phyloP scores from a whole-genome alignment of 1,139 yeast genomes.

The Sugiyamaella sp. region DNA sequence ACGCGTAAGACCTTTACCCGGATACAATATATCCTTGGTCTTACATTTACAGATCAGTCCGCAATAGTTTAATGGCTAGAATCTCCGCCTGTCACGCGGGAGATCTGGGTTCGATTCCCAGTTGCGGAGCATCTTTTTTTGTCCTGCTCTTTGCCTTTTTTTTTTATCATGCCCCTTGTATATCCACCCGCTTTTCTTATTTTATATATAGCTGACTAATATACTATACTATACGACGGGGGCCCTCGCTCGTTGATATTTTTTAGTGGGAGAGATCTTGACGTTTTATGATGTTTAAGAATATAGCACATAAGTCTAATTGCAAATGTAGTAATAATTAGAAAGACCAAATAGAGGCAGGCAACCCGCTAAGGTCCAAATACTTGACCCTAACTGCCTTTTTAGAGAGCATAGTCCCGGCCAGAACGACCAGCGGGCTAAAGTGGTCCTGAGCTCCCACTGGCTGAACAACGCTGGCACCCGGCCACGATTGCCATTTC shows the following conservation, averaged over 20 bases:
- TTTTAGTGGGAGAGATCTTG: too few relatives aligned
- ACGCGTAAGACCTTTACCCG: too few relatives aligned
- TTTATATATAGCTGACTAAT: too few relatives aligned
- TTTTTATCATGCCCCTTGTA: neutral
- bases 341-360: constrained; percentile 22
- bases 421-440: constrained; percentile 24
- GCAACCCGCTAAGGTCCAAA: constrained; percentile 13
- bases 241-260: too few relatives aligned
- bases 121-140: constrained; percentile 25
- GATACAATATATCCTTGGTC: too few relatives aligned
- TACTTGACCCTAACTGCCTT: constrained; percentile 14
- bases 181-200: neutral
- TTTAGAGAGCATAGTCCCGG: constrained; percentile 18
- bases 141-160: neutral
- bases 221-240: too few relatives aligned
- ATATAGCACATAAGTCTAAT: too few relatives aligned
- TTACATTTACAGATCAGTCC: constrained; percentile 13
- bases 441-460: constrained; percentile 21
- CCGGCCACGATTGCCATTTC: constrained; percentile 23
- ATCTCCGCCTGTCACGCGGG: constrained; percentile 33
- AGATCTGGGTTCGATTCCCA: constrained; percentile 32
- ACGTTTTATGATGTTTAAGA: too few relatives aligned
- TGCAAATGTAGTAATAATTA: too few relatives aligned
- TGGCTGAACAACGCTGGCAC: constrained; percentile 21
- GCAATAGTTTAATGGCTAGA: constrained; percentile 31